These are phyloP conservation scores for Cynara cardunculus DNA, from an alignment of 129 eudicot species.

Conservation along the genomic window DNA sequence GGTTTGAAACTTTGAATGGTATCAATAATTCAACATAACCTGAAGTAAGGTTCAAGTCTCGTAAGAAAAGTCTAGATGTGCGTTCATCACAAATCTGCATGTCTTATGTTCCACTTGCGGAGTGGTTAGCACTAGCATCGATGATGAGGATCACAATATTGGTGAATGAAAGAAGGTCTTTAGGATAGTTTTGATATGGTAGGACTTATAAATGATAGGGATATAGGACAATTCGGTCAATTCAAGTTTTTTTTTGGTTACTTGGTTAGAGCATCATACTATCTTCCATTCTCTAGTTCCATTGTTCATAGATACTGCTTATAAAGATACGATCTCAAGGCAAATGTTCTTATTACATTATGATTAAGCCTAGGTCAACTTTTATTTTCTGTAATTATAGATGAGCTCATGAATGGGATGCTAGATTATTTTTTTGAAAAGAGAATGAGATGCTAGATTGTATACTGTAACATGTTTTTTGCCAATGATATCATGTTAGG, in stretches of 20 bases:
- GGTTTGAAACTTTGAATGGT: not conserved
- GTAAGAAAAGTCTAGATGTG: not conserved
- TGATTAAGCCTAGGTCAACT: not conserved
- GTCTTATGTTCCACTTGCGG: not conserved
- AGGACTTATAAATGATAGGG: not conserved
- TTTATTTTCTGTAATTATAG: not conserved
- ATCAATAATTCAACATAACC: not conserved
- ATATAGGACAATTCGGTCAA: not conserved
- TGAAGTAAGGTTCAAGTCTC: not conserved
- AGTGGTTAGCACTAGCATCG: not conserved
- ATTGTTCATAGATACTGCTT: not conserved
- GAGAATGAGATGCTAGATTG: conserved; percentile 17
- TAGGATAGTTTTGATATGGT: not conserved
- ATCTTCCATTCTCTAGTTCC: not conserved
- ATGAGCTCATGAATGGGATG: conserved; percentile 7
- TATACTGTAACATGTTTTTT: not conserved
- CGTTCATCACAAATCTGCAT: not conserved
- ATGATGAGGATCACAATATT: not conserved
- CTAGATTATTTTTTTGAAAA: no score
- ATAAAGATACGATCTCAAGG: not conserved
- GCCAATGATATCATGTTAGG: not conserved
- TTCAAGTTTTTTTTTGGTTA: not conserved
- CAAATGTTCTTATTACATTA: not conserved
- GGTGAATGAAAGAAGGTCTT: not conserved
- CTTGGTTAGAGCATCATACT: not conserved